Base-by-base conservation (phyloP, 176 grass and related monocot genomes). In the Oryza glumipatula region DNA sequence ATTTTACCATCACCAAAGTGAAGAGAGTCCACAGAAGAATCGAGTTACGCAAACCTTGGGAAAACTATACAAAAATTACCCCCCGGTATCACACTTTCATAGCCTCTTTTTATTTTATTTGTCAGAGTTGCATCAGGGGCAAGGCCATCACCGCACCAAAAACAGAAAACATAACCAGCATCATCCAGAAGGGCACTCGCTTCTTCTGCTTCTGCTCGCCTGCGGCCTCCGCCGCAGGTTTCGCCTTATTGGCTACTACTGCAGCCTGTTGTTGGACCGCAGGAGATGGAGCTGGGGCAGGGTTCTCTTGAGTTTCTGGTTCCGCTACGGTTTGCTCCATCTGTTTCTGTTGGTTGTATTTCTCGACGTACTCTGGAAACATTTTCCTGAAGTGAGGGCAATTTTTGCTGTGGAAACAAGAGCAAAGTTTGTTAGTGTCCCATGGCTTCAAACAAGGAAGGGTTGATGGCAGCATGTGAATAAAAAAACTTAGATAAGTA, bases 101-200 rank as follows among this genome's bases (percentile, higher is more conserved):
- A 46, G 41, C 22, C 60, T 38, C 1, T 44, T 24, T 67, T 60
- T 63, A 63, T 84, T 83, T 63, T 58, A 58, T 58, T 73, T 74
- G 78, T 99, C 82, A 96, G 73, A 96, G 92, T 94, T 99, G 97
- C 82, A 99, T 89, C 65, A 99, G 88, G 84, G 97, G 92, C 94
- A 99, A 92, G 49, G 94, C 94, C 94, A 99, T 99, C 19, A 99
- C 92, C 1, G 89, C 81, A 61, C 94, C 88, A 36, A 96, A 96
- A 67, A 94, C 84, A 46, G 97, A 99, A 46, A 96, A 77, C 9
- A 99, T 84, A 79, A 99, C 35, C 41, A 99, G 85, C 79, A 96
- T 77, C 72, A 99, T 77, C 92, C 97, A 99, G 66, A 99, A 88
- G 51, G 97, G 97, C 36, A 99, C 76, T 44, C 85, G 77, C 74